A percentile compares a stretch with the other conserved stretches of the same genome.
Evolutionary conservation across 306 rosid genomes (phyloP).

Genomic region (Urtica urens): DNA sequence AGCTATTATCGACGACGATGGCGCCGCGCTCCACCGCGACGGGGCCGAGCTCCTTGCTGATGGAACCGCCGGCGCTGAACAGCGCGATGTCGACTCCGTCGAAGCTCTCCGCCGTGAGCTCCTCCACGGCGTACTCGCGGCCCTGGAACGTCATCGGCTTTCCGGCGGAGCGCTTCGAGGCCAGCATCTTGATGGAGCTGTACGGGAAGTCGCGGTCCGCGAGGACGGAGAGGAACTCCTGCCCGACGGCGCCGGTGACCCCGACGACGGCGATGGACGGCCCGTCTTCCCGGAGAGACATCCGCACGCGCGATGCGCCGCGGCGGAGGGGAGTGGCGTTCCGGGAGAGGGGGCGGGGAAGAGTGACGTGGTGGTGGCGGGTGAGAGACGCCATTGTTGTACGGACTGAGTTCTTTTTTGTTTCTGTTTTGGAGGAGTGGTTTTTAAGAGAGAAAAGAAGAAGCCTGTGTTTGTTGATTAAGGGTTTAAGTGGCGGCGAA

Average conservation of each 20-base stretch:
- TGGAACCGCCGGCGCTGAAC: slow-evolving; percentile 94
- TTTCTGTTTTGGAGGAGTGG: neutral
- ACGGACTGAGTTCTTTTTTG: no score
- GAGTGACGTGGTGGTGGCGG: slow-evolving; percentile 13
- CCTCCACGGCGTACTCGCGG: slow-evolving; percentile 55
- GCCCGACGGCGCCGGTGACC: slow-evolving; percentile 97
- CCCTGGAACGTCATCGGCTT: slow-evolving; percentile 42
- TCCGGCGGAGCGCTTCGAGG: slow-evolving; percentile 88
- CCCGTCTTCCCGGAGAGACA: slow-evolving; percentile 59
- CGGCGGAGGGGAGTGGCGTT: slow-evolving; percentile 15
- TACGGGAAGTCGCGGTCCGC: slow-evolving; percentile 88
- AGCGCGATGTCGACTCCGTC: slow-evolving; percentile 80
- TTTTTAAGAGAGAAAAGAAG: slow-evolving; percentile 2
- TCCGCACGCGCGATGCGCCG: slow-evolving; percentile 31
- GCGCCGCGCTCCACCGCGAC: slow-evolving; percentile 66
- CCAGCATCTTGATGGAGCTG: slow-evolving; percentile 94
- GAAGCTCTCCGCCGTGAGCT: slow-evolving; percentile 75
- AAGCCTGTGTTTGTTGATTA: neutral
- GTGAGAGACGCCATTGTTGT: slow-evolving; percentile 34
- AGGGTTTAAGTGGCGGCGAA: no score
- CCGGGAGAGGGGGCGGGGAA: slow-evolving; percentile 18
- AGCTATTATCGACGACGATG: slow-evolving; percentile 83
- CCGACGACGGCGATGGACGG: slow-evolving; percentile 90
- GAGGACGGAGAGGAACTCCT: slow-evolving; percentile 89
- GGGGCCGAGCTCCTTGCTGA: slow-evolving; percentile 79